Conservation (phyloP, 2,329 filamentous ascomycete species). For the Botrytis elliptica region DNA sequence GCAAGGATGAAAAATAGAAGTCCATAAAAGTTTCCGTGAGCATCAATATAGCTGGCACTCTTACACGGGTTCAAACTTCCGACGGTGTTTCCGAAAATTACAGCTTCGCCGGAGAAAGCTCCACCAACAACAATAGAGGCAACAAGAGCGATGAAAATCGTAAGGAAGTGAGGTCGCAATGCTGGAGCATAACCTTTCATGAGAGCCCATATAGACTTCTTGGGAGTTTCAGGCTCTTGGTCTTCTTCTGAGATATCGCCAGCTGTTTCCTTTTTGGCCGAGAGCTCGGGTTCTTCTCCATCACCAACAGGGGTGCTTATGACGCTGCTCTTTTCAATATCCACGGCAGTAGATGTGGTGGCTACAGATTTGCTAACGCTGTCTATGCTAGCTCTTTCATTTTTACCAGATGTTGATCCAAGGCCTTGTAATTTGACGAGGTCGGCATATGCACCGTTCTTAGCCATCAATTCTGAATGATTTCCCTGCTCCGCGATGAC, state of each 20-base stretch:
- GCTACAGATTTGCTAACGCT: constrained; percentile 21
- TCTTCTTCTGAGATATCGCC: constrained; percentile 16
- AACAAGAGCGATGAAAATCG: constrained; percentile 42
- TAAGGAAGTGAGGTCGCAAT: constrained; percentile 24
- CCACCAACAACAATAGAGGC: constrained; percentile 55
- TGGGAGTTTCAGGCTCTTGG: constrained; percentile 25
- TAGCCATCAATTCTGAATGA: constrained; percentile 65
- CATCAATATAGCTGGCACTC: constrained; percentile 29
- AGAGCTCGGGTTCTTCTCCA: background rate
- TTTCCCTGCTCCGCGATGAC: constrained; percentile 72
- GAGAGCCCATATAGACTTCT: constrained; percentile 26
- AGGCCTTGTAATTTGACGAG: constrained; percentile 60
- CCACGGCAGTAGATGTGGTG: constrained; percentile 21
- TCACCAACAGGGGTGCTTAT: constrained; percentile 9
- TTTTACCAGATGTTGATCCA: constrained; percentile 24
- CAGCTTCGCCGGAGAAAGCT: constrained; percentile 52
- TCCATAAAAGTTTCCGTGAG: constrained; percentile 41
- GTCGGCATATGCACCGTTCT: constrained; percentile 62
- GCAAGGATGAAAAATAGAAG: constrained; percentile 51
- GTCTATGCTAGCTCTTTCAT: constrained; percentile 27
- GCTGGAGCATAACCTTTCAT: constrained; percentile 21
- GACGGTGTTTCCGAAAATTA: constrained; percentile 55
- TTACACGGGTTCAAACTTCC: constrained; percentile 50
- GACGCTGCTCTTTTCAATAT: constrained; percentile 21
- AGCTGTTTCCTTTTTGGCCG: constrained; percentile 5